Evolutionary conservation across 257 asterid genomes (phyloP).

Genomic region (Verbascum thapsus): DNA sequence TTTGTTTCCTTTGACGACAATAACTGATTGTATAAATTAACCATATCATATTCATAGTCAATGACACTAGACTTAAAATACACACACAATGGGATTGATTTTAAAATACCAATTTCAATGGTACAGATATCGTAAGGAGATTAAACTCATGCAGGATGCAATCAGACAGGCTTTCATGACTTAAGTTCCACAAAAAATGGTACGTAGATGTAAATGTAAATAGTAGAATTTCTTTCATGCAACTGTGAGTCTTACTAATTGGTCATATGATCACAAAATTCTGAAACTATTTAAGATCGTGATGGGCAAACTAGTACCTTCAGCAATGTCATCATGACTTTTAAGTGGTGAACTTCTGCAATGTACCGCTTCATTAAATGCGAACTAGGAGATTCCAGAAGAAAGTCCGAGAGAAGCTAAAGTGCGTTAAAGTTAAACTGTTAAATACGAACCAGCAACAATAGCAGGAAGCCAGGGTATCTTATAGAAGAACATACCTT

Average conservation of each 20-base stretch:
- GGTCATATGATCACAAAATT: slow-evolving; percentile 20
- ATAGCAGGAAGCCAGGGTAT: slow-evolving; percentile 31
- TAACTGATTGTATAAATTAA: not conserved
- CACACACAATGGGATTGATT: not conserved
- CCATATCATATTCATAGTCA: not conserved
- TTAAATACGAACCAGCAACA: slow-evolving; percentile 31
- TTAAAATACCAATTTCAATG: slow-evolving; percentile 2
- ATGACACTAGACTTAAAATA: no score
- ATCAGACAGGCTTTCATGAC: slow-evolving; percentile 11
- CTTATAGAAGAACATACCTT: slow-evolving; percentile 61
- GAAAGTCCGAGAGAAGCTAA: slow-evolving; percentile 95
- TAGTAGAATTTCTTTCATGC: slow-evolving; percentile 6
- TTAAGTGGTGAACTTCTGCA: slow-evolving; percentile 80
- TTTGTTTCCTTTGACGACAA: slow-evolving; percentile 19
- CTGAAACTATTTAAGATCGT: slow-evolving; percentile 20
- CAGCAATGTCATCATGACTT: slow-evolving; percentile 89
- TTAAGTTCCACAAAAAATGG: slow-evolving; percentile 9
- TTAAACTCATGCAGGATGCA: slow-evolving; percentile 12
- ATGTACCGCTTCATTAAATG: slow-evolving; percentile 90
- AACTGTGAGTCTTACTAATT: slow-evolving; percentile 5
- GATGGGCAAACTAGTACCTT: slow-evolving; percentile 54
- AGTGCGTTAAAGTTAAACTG: slow-evolving; percentile 34
- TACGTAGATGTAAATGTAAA: not conserved
- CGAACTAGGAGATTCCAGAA: slow-evolving; percentile 88
- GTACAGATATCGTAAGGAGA: no score